Evolutionary conservation across 768 basidiomycete genomes (phyloP), one percentile per base, ranked within the genome.

Genomic region (Gyrodon lividus): DNA sequence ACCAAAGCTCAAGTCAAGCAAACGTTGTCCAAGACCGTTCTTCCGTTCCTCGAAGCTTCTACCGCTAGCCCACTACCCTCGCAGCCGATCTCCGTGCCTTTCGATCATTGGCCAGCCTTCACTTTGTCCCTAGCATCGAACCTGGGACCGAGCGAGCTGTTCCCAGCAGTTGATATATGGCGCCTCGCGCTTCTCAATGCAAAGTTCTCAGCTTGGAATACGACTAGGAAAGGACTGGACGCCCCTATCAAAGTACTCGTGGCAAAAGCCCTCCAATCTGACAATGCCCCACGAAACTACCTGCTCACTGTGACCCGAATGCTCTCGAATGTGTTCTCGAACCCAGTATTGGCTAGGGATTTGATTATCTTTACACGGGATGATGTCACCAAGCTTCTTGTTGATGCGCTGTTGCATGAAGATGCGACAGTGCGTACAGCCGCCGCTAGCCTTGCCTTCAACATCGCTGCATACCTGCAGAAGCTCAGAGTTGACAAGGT

Each of bases 131-230:
- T 92, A 2, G 62, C 65, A 0, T 51, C 65, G 9, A 71, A 70
- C 3, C 78, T 94, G 1, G 75, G 80, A 0, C 48, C 74, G 0
- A 74, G 76, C 8, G 72, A 80, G 34, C 74, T 92, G 26, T 96
- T 95, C 72, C 92, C 93, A 0, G 64, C 94, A 5, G 78, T 84
- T 10, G 93, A 96, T 62, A 74, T 94, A 57, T 89, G 91, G 86
- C 77, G 92, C 1, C 75, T 94, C 9, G 86, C 85, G 0, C 65
- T 90, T 16, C 78, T 94, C 19, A 85, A 91, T 64, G 72, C 77
- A 0, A 63, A 75, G 1, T 78, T 84, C 16, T 76, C 79, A 0
- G 63, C 68, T 0, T 88, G 81, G 83, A 70, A 65, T 33, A 70
- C 78, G 6, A 62, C 64, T 14, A 56, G 60, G 10, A 51, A 51